Conservation (phyloP, 106 monocot species). For the Allium fistulosum region DNA sequence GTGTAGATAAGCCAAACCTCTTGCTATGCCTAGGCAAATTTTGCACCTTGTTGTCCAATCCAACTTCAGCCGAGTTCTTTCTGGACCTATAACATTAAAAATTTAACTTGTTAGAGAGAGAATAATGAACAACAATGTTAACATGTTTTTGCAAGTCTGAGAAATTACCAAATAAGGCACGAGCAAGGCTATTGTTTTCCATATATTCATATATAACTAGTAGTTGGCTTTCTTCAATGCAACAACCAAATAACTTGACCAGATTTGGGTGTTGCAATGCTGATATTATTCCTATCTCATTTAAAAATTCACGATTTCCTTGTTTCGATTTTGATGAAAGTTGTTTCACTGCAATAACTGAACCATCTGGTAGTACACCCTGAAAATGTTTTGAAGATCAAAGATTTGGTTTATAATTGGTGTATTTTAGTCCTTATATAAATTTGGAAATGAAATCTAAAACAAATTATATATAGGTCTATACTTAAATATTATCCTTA, state of each 20-base stretch:
- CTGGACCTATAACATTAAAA: slow-evolving; percentile 10
- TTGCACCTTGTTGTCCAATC: slow-evolving; percentile 15
- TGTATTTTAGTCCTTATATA: too few relatives aligned
- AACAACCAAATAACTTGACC: slow-evolving; percentile 23
- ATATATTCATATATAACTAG: slow-evolving; percentile 16
- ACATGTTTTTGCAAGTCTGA: not conserved
- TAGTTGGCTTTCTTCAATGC: slow-evolving; percentile 16
- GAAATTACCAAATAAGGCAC: slow-evolving; percentile 26
- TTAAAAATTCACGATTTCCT: slow-evolving; percentile 17
- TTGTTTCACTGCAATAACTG: not conserved
- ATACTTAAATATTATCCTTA: not conserved
- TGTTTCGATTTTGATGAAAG: slow-evolving; percentile 14
- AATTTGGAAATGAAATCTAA: too few relatives aligned
- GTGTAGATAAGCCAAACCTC: slow-evolving; percentile 17
- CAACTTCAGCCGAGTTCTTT: slow-evolving; percentile 2
- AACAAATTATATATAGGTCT: too few relatives aligned
- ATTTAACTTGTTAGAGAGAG: too few relatives aligned
- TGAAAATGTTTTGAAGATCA: not conserved
- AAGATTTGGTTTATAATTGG: too few relatives aligned
- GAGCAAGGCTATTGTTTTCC: slow-evolving; percentile 20
- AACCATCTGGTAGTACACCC: slow-evolving; percentile 8
- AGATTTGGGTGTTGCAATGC: slow-evolving; percentile 22
- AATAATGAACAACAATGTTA: not conserved
- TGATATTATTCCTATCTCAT: slow-evolving; percentile 20
- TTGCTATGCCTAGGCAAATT: slow-evolving; percentile 16